These are phyloP conservation scores for Cyberlindnera maclurae DNA, from an alignment of 805 yeast species.

Conservation along the genomic window DNA sequence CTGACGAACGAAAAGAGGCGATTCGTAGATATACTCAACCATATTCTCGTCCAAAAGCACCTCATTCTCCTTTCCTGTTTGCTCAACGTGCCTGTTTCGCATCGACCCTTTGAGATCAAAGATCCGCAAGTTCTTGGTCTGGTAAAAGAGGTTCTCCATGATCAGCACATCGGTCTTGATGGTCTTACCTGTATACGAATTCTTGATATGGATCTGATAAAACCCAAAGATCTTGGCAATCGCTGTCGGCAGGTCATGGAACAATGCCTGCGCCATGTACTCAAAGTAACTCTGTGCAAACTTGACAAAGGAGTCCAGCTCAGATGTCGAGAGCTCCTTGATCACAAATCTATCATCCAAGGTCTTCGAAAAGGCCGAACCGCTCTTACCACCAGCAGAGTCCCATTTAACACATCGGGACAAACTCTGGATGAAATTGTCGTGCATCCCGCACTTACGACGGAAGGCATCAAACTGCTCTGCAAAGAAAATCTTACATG, in stretches of 20 bases:
- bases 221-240: conserved; percentile 93
- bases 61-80: conserved; percentile 92
- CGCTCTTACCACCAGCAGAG: conserved; percentile 93
- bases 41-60: conserved; percentile 93
- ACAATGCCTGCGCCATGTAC: conserved; percentile 90
- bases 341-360: conserved; percentile 83
- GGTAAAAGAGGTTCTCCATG: conserved; percentile 92
- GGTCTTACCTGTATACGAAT: conserved; percentile 65
- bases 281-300: conserved; percentile 97
- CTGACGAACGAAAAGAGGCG: conserved; percentile 90
- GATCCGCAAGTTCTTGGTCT: conserved; percentile 71
- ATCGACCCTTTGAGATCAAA: conserved; percentile 97
- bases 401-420: conserved; percentile 95
- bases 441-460: conserved; percentile 70
- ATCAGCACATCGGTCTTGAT: conserved; percentile 86
- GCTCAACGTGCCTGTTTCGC: conserved; percentile 94
- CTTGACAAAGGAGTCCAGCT: conserved; percentile 86
- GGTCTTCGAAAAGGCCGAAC: conserved; percentile 89
- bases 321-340: conserved; percentile 82
- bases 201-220: conserved; percentile 85
- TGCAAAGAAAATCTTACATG: conserved; percentile 91
- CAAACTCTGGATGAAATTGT: conserved; percentile 76
- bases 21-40: conserved; percentile 96
- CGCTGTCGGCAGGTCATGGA: conserved; percentile 92
- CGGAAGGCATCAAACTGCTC: conserved; percentile 96